Evolutionary conservation across 345 rosid species (phyloP), one percentile per base, ranked within the genome.

Genomic region (Eutrema yunnanense): DNA sequence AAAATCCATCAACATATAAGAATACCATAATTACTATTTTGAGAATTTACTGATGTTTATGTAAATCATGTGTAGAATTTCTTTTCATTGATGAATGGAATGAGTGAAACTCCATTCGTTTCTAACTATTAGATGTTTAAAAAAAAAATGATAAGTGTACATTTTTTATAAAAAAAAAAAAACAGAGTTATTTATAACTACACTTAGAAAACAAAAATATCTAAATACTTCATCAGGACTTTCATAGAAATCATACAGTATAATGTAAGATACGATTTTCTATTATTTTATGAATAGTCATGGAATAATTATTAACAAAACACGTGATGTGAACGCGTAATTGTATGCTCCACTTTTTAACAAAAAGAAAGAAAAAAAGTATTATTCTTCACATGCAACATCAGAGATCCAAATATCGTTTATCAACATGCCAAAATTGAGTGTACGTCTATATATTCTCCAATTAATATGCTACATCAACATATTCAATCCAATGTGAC

Each of bases 251-350:
- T 54, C 27, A 58, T 56, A 73, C 42, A 8, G 13, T 72, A 40
- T 37, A 8, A 8, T 65, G 26, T 26, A 19, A 4, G 26, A 54
- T 57, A 27, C 44, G 22, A 58, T 74, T 74, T 65, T 9, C 3
- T 10, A 44, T 27, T 55, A 34, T 60, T 36, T 9, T 49, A 56
- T 47, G 56, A 47, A 52, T 64, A 3, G 34, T 60, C 48, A 14
- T 34, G 43, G 56, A 75, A 68, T 44, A 29, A 67, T 75, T 36
- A 67, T 34, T 38, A 48, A 48, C 71, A 46, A 38, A 56, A 65
- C 79, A 75, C 63, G 73, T 74, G 69, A 52, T 44, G 63, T 6
- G 22, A 75, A 53, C 59, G 79, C 74, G 43, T 68, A 60, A 26
- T 67, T 26, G 10, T 61, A 53, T 60, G 41, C 61, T 73, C 16